These are phyloP conservation scores for Cyamopsis tetragonoloba DNA, from an alignment of 306 rosid genomes.

Conservation along the genomic window DNA sequence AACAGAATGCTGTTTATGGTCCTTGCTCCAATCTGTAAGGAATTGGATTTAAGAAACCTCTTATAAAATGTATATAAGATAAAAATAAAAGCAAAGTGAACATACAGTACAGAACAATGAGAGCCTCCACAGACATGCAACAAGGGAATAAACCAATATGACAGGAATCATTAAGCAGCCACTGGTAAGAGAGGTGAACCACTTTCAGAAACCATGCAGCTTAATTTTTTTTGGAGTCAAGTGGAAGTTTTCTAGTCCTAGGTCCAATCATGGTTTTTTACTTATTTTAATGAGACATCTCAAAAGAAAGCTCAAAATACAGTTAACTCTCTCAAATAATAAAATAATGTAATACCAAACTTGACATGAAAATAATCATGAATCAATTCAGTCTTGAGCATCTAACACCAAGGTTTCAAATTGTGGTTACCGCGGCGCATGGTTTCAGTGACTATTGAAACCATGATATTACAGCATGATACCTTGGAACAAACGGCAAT, in stretches of 20 bases:
- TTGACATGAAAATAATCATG: conserved; percentile 13
- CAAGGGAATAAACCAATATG: too few species aligned
- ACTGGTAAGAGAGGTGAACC: background rate
- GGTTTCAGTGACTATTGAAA: too few species aligned
- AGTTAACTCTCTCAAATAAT: background rate
- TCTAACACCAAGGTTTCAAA: too few species aligned
- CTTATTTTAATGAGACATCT: background rate
- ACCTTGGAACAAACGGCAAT: too few species aligned
- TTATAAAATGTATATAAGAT: too few species aligned
- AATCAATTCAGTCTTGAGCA: conserved; percentile 17
- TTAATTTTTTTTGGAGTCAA: background rate
- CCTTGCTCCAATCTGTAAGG: background rate
- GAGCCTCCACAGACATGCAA: background rate
- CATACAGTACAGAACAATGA: background rate
- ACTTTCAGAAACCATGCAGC: background rate
- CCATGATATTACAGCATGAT: too few species aligned
- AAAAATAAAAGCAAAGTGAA: too few species aligned
- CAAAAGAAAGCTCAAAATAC: background rate
- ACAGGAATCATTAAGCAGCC: background rate
- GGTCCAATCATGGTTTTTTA: background rate
- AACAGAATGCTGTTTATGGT: background rate
- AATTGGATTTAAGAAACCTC: background rate
- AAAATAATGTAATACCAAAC: background rate
- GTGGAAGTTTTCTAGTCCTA: conserved; percentile 10
- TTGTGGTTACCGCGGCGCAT: too few species aligned